Evolutionary conservation across 1,284 basidiomycete species (phyloP).

Genomic region (Kalmanozyma brasiliensis): DNA sequence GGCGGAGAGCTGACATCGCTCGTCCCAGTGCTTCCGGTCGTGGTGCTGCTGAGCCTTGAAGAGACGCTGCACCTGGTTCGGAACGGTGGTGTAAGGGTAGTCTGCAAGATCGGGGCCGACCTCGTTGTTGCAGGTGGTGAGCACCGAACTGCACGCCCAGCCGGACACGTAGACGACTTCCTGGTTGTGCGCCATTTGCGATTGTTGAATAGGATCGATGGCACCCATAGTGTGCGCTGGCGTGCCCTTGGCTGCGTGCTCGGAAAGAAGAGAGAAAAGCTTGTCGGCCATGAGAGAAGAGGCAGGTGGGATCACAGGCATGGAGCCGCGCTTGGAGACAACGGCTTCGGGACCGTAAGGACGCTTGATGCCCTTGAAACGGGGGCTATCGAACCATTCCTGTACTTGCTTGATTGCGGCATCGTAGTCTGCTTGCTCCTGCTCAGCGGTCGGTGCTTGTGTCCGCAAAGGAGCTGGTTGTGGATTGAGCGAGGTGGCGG

Average conservation of each 20-base stretch:
- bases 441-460: constrained; percentile 74
- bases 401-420: constrained; percentile 76
- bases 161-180: constrained; percentile 96
- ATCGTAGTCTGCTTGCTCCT: constrained; percentile 77
- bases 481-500: constrained; percentile 71
- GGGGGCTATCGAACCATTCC: constrained; percentile 79
- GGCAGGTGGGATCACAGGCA: constrained; percentile 79
- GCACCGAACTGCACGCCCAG: constrained; percentile 85
- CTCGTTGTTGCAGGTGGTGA: constrained; percentile 85
- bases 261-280: constrained; percentile 76
- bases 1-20: constrained; percentile 57
- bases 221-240: constrained; percentile 65
- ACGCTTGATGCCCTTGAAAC: constrained; percentile 79
- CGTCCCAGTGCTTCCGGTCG: constrained; percentile 67
- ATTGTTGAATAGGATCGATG: constrained; percentile 90
- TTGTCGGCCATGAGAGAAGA: constrained; percentile 84
- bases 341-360: constrained; percentile 82
- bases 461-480: constrained; percentile 73
- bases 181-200: constrained; percentile 94
- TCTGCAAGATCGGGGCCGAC: constrained; percentile 96
- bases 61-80: constrained; percentile 73
- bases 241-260: constrained; percentile 74
- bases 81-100: constrained; percentile 93
- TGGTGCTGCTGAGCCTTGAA: constrained; percentile 68
- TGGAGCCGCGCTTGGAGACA: constrained; percentile 86